phyloP scores from a whole-genome alignment of 345 rosid genomes.

The Camelina hispida region DNA sequence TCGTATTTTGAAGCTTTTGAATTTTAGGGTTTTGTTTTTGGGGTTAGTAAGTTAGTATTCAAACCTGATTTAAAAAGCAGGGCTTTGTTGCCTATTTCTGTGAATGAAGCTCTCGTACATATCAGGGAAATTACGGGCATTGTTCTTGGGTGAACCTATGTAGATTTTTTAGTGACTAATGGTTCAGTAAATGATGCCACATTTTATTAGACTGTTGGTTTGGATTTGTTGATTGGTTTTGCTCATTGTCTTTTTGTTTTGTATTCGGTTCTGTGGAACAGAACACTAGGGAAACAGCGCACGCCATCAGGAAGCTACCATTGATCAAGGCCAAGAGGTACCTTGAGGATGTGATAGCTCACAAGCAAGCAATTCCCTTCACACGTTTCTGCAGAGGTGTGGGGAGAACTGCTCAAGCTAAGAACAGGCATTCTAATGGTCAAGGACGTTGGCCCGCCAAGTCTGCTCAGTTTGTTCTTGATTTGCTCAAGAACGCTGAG shows the following conservation, averaged over 20 bases:
- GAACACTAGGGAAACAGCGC: slow-evolving; percentile 97
- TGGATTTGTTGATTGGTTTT: background rate
- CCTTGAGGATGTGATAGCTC: slow-evolving; percentile 92
- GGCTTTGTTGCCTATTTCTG: slow-evolving; percentile 8
- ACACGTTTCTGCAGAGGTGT: slow-evolving; percentile 92
- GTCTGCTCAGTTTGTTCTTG: slow-evolving; percentile 86
- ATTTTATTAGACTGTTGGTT: background rate
- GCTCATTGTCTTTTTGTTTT: background rate
- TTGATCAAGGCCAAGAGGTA: slow-evolving; percentile 93
- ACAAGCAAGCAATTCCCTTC: slow-evolving; percentile 99
- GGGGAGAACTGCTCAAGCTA: slow-evolving; percentile 99
- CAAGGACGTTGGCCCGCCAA: slow-evolving; percentile 98
- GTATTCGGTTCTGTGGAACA: slow-evolving; percentile 1
- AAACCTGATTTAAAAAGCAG: slow-evolving; percentile 45
- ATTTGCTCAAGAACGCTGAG: slow-evolving; percentile 93
- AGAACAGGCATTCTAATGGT: slow-evolving; percentile 94
- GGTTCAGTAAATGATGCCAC: slow-evolving; percentile 64
- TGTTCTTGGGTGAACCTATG: slow-evolving; percentile 69
- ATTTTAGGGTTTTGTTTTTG: background rate
- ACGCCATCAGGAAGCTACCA: slow-evolving; percentile 81
- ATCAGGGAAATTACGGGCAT: slow-evolving; percentile 49
- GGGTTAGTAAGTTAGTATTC: background rate
- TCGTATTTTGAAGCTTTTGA: background rate
- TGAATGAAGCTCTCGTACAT: slow-evolving; percentile 5
- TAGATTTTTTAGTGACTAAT: slow-evolving; percentile 37